Base-by-base conservation (phyloP, 2,329 filamentous ascomycete genomes). In the Thielaviopsis populi region DNA sequence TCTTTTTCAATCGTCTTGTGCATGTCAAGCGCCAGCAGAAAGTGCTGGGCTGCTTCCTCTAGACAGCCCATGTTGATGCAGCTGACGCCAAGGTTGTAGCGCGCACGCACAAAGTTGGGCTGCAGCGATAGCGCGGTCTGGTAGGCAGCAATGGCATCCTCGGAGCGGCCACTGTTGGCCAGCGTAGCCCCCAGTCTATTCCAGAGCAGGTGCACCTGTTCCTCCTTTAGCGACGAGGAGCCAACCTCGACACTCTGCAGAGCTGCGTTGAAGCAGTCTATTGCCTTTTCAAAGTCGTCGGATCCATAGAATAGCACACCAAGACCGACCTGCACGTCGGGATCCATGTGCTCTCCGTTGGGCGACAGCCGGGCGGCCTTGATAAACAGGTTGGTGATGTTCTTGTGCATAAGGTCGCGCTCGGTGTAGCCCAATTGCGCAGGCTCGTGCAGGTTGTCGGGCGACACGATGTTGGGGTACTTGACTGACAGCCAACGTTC, bases 1-100 rank as follows among this genome's bases (percentile, higher is more conserved):
- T 91, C 88, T 70, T 84, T 83, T 76, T 96, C 91, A 15, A 95
- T 90, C 6, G 91, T 85, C 73, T 94, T 91, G 79, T 99, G 94
- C 91, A 99, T 96, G 63, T 87, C 87, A 60, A 99, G 79, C 0
- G 94, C 92, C 2, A 91, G 89, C 15, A 99, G 82, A 65, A 99
- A 82, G 75, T 99, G 94, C 66, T 90, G 87, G 1, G 94, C 94
- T 0, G 94, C 94, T 76, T 97, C 89, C 17, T 89, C 87, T 73
- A 91, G 91, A 75, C 92, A 96, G 63, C 91, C 91, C 69, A 97
- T 95, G 75, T 97, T 97, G 74, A 99, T 97, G 74, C 94, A 97
- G 66, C 85, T 89, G 10, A 97, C 94, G 56, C 94, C 94, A 1
- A 99, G 83, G 75, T 99, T 99, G 78, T 99, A 99, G 54, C 94